phyloP scores from a whole-genome alignment of 768 basidiomycete species.

The Amanita pallidorosea region DNA sequence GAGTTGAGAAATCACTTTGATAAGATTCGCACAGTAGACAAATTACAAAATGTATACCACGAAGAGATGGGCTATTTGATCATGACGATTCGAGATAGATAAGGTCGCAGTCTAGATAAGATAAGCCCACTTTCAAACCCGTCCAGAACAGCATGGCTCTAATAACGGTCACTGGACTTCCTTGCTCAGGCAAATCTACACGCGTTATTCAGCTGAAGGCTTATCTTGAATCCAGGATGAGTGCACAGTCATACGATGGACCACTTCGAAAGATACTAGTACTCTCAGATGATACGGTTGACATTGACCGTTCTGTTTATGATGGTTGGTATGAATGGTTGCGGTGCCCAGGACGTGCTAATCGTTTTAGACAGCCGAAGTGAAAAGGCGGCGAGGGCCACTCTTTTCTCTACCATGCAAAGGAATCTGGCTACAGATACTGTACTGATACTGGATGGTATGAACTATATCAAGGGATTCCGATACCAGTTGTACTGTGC shows the following conservation, averaged over 20 bases:
- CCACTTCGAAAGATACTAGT: constrained; percentile 34
- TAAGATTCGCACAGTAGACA: too few relatives aligned
- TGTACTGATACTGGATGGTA: constrained; percentile 80
- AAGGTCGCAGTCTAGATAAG: too few relatives aligned
- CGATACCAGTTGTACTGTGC: constrained; percentile 98
- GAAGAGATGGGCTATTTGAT: too few relatives aligned
- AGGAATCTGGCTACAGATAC: constrained; percentile 61
- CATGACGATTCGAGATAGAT: too few relatives aligned
- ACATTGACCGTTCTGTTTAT: constrained; percentile 56
- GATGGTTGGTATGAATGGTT: constrained; percentile 39
- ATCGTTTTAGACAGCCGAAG: constrained; percentile 48
- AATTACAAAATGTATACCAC: too few relatives aligned
- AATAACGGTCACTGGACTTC: constrained; percentile 82
- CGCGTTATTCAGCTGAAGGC: constrained; percentile 54
- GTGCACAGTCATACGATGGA: constrained; percentile 39
- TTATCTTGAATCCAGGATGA: constrained; percentile 43
- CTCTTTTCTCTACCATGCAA: constrained; percentile 76
- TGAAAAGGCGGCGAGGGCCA: constrained; percentile 83
- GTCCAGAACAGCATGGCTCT: constrained; percentile 58
- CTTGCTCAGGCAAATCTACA: constrained; percentile 78
- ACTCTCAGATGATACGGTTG: constrained; percentile 67
- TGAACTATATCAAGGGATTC: constrained; percentile 98
- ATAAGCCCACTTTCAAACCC: too few relatives aligned
- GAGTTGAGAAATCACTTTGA: too few relatives aligned
- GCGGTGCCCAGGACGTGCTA: not conserved